Base-by-base conservation (phyloP, 2,329 filamentous ascomycete species). In the Diaporthe eres region DNA sequence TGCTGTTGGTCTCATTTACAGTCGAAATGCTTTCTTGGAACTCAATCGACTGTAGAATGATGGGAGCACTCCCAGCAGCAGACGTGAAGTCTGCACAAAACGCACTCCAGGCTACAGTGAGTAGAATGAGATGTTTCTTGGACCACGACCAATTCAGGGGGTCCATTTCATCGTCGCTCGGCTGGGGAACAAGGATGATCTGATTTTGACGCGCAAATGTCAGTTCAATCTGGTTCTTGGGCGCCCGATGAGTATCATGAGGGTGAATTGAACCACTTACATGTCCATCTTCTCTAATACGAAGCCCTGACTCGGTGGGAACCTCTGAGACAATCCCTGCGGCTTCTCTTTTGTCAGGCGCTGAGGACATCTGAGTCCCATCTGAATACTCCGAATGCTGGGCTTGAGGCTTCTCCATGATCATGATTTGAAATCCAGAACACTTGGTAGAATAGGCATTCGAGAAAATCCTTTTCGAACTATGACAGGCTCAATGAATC, bases 71-170 rank as follows among this genome's bases (percentile, higher is more conserved):
- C 1, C 71, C 71, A 28, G 55, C 31, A 17, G 71, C 71, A 28
- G 71, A 73, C 4, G 77, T 77, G 71, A 76, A 78, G 68, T 79
- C 78, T 31, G 44, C 70, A 75, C n/a, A 78, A 44, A 63, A 78
- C 25, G 49, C 77, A 71, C 22, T 77, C 78, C 39, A 77, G 74
- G 47, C 76, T 1, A 79, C 76, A 10, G 77, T 67, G 25, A 77
- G 39, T 61, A 79, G 70, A 13, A 79, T 75, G 4, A 60, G 34
- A 37, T 79, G 78, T 47, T 78, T 78, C 68, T 78, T 78, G 17
- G 25, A 19, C 76, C 74, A 79, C 4, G 78, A 77, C 78, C 78
- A 79, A 74, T 79, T 78, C 61, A 79, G 74, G 8, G 78, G 78
- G 57, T 78, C 78, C 37, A 77, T 75, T 5, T 75, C 74, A 57